Percentiles rank a stretch among this genome's conserved stretches.
Evolutionary conservation across 331 rosid species (phyloP).

Genomic region (Quercus tomentella): DNA sequence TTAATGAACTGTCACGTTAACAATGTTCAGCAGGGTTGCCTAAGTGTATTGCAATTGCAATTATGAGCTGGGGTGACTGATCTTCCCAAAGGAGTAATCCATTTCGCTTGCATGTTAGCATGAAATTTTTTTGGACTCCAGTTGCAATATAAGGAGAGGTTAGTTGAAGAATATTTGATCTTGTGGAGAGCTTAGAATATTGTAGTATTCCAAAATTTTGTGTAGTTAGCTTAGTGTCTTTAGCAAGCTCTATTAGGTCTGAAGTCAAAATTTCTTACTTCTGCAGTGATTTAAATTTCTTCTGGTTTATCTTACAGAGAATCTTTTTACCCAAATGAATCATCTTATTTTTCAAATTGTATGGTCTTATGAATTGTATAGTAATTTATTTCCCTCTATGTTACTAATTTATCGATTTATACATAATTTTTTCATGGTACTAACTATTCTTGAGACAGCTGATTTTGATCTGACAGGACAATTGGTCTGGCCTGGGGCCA

Average conservation of each 20-base stretch:
- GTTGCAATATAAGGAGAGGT: neutral
- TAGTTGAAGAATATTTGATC: neutral
- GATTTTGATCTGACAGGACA: slow-evolving; percentile 97
- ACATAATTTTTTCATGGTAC: slow-evolving; percentile 8
- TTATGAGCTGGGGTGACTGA: neutral
- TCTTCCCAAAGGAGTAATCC: neutral
- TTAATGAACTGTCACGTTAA: neutral
- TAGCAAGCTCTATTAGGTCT: neutral
- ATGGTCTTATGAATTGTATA: neutral
- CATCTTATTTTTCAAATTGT: neutral
- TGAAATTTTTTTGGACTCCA: neutral
- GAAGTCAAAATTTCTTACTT: neutral
- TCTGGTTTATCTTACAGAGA: neutral
- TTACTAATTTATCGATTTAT: neutral
- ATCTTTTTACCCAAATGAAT: neutral
- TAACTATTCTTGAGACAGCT: slow-evolving; percentile 56
- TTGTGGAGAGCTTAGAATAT: neutral
- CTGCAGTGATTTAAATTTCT: neutral
- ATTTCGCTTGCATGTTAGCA: neutral
- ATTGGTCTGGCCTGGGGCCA: slow-evolving; percentile 97
- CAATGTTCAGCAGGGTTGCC: neutral
- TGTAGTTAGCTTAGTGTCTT: neutral
- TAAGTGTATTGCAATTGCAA: neutral
- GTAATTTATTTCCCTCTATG: neutral
- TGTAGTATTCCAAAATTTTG: neutral